These are phyloP conservation scores for Suillus tomentosus DNA, from an alignment of 768 basidiomycete species.

Conservation along the genomic window DNA sequence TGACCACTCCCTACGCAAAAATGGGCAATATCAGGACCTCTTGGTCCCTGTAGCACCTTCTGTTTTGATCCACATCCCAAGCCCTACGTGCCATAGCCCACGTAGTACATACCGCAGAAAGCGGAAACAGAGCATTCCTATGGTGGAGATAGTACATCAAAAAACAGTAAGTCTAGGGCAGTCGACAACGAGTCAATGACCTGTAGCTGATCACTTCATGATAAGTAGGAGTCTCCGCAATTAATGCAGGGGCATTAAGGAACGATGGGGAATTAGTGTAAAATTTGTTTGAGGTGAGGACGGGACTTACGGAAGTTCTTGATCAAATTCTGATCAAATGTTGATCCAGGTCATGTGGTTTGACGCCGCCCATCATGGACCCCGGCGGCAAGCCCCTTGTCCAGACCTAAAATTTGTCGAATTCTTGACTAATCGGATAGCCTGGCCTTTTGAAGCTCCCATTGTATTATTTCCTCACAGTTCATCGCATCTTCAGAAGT, in stretches of 20 bases:
- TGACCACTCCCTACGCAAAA: not conserved
- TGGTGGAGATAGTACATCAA: conserved; percentile 3
- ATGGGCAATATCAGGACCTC: not conserved
- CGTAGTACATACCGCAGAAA: not conserved
- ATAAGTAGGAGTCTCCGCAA: not conserved
- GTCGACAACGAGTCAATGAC: not conserved
- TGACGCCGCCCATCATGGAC: not conserved
- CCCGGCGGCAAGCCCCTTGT: too few species aligned
- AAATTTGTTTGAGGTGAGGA: not conserved
- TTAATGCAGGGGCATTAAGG: not conserved
- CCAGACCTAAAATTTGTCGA: too few species aligned
- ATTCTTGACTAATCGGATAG: not conserved
- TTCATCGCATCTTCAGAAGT: too few species aligned
- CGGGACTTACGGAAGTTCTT: not conserved
- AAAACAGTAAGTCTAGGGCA: too few species aligned
- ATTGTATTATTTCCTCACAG: too few species aligned
- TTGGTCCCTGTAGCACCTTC: conserved; percentile 9
- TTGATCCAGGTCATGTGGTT: not conserved
- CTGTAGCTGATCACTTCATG: not conserved
- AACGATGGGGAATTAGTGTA: not conserved
- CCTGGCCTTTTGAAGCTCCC: not conserved
- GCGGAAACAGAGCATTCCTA: conserved; percentile 9
- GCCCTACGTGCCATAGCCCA: not conserved
- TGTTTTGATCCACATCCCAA: conserved; percentile 8
- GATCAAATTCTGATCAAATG: too few species aligned